These are phyloP conservation scores for Exophiala sp. DNA, from an alignment of 2,329 filamentous ascomycete species.

Conservation along the genomic window DNA sequence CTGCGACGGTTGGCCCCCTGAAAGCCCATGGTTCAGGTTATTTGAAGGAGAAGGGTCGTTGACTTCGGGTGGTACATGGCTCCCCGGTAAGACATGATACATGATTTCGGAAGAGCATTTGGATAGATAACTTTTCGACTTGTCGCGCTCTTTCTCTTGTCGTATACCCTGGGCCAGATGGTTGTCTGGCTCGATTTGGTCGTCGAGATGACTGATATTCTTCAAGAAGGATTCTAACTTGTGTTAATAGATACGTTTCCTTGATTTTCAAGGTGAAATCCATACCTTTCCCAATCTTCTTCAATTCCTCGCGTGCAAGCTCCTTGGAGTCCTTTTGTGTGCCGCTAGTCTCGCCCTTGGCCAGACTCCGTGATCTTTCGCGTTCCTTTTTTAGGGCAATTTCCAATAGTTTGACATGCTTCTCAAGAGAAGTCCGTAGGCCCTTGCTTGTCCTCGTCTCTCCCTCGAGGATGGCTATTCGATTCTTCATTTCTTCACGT, in stretches of 20 bases:
- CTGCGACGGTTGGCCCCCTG: constrained; percentile 48
- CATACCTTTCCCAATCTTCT: constrained; percentile 37
- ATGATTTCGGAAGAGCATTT: constrained; percentile 64
- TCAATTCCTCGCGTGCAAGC: constrained; percentile 42
- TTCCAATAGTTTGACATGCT: constrained; percentile 85
- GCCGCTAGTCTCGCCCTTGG: constrained; percentile 48
- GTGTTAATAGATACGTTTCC: constrained; percentile 11
- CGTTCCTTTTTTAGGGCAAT: constrained; percentile 79
- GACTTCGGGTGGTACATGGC: constrained; percentile 53
- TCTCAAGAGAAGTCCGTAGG: constrained; percentile 79
- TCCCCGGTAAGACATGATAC: constrained; percentile 61
- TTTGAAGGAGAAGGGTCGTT: constrained; percentile 40
- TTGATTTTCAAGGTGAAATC: not conserved
- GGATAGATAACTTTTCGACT: constrained; percentile 57
- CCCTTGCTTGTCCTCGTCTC: constrained; percentile 80
- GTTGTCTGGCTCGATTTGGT: constrained; percentile 38
- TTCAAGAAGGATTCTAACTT: constrained; percentile 19
- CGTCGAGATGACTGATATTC: constrained; percentile 44
- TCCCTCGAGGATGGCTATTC: constrained; percentile 90
- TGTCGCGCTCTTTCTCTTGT: constrained; percentile 55
- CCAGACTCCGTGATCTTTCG: constrained; percentile 55
- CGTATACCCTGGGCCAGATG: constrained; percentile 45
- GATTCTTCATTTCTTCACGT: constrained; percentile 95
- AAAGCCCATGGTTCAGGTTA: constrained; percentile 36
- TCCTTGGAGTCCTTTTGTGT: constrained; percentile 43